Evolutionary conservation across 192 early-diverging fungal genomes (phyloP), one percentile per base, ranked within the genome.

Genomic region (Phlyctochytrium bullatum): DNA sequence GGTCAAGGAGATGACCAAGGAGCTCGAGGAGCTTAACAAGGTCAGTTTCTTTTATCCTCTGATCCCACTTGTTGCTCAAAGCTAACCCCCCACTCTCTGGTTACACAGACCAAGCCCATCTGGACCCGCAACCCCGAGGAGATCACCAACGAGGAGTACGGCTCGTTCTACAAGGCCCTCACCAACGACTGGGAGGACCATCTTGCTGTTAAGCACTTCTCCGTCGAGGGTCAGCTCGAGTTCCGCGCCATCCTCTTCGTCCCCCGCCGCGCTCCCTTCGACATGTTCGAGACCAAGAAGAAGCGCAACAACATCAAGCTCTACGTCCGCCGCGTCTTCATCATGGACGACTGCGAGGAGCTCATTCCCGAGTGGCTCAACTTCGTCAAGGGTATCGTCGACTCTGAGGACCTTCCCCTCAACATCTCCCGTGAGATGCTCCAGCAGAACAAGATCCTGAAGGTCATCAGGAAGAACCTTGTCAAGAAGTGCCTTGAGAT

Each of bases 241-340:
- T 98, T 99, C 94, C 90, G 95, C 78, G 94, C 95, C 73, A 92
- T 99, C 74, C 89, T 99, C 73, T 99, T 92, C 73, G 88, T 97
- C 47, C 96, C 97, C 79, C 82, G 88, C 80, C 93, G 94, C 78
- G 94, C 94, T 73, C 97, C 97, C 65, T 95, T 96, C 79, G 96
- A 97, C 80, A 84, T 98, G 83, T 98, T 96, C 71, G 94, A 99
- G 87, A 85, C 86, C 75, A 93, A 94, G 89, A 97, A 97, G 92
- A 98, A 98, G 91, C 91, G 94, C 79, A 97, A 97, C 90, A 98
- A 97, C 92, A 97, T 99, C 89, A 98, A 97, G 88, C 88, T 99
- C 67, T 99, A 97, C 81, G 96, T 98, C 74, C 94, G 95, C 76
- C 95, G 96, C 73, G 97, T 99, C 72, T 98, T 99, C 86, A 99